Evolutionary conservation across 2,329 filamentous ascomycete species (phyloP), one percentile per base, ranked within the genome.

Genomic region (Trichophyton rubrum): DNA sequence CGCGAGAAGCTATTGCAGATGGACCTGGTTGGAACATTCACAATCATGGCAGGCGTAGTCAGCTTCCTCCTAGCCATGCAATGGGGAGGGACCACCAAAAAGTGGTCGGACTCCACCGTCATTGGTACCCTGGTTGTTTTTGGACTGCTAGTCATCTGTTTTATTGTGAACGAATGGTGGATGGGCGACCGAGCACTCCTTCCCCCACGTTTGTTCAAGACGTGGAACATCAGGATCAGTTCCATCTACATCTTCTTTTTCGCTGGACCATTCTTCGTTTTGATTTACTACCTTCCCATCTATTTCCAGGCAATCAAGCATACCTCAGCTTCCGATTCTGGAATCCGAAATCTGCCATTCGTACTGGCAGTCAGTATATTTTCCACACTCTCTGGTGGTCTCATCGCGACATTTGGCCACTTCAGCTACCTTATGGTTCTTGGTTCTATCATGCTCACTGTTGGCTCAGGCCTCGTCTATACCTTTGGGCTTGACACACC

Each of bases 301-400:
- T 71, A 74, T 63, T 78, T 78, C 67, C 76, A 79, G 66, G 72
- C 74, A 47, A 72, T 74, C 60, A 75, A 76, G 64, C 68, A 71
- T 20, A 72, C 71, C 3, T 69, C 69, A 1, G 72, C 76, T 15
- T 70, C 73, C 30, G 65, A 68, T 15, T 72, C 71, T 20, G 73
- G 71, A 13, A 67, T 69, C 60, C 62, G 69, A 64, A 66, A 68
- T 56, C 17, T 73, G 1, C 75, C 75, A 2, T 69, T 76, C 58
- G 70, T 77, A 62, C 69, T 74, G 61, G 60, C 69, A 8, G 58
- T 69, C 5, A 67, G 68, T 35, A 33, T 71, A 15, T 63, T 63
- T 40, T 63, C 62, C 22, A 64, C 69, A 27, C 33, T 63, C n/a
- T 60, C 61, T 3, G 64, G 64, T 11, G 61, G 30, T 13, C n/a